Evolutionary conservation across 2,329 filamentous ascomycete species (phyloP).

Genomic region (Aureobasidium melanogenum): DNA sequence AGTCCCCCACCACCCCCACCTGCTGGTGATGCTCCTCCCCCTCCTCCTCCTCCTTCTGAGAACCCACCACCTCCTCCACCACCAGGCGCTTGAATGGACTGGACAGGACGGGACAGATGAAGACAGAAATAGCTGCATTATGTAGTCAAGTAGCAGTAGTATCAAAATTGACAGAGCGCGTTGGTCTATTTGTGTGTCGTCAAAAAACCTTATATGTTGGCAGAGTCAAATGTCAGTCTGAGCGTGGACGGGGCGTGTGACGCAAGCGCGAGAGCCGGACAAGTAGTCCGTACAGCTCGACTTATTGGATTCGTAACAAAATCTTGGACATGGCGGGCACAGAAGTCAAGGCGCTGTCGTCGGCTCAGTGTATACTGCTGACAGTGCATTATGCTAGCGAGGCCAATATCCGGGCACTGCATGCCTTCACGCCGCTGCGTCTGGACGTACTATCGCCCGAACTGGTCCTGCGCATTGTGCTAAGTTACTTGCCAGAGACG

Average conservation of each 20-base stretch:
- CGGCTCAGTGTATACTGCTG: constrained; percentile 62
- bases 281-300: background rate
- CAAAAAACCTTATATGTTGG: background rate
- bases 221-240: background rate
- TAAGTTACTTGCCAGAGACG: constrained; percentile 70
- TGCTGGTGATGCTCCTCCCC: constrained; percentile 46
- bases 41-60: constrained; percentile 52
- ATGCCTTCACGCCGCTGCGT: constrained; percentile 50
- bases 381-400: constrained; percentile 61
- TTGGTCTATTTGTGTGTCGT: background rate
- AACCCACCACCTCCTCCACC: constrained; percentile 55
- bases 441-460: constrained; percentile 52
- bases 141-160: constrained; percentile 1
- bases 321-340: background rate
- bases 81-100: background rate
- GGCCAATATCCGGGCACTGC: constrained; percentile 55
- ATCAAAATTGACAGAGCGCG: background rate
- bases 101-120: no score
- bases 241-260: background rate
- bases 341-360: constrained; percentile 40
- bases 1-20: constrained; percentile 47
- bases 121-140: background rate
- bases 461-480: constrained; percentile 60
- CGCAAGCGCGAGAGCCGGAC: background rate
- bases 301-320: background rate